Base-by-base conservation (phyloP, 495 filamentous ascomycete genomes). In the Aspergillus mulundensis region DNA sequence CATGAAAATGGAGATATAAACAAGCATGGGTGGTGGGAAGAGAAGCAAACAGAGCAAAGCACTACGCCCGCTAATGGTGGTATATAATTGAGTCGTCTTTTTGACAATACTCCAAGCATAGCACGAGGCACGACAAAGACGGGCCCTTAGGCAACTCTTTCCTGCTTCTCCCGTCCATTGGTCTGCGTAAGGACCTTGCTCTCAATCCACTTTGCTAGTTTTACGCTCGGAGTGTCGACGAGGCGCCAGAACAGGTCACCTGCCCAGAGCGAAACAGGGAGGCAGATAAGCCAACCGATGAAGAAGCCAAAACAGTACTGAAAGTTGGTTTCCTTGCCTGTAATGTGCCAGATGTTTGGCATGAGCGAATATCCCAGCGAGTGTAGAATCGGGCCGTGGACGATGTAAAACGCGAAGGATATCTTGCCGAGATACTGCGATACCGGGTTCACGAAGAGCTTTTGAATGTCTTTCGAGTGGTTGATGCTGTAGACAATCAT, bases 381-480 rank as follows among this genome's bases (percentile, higher is more conserved):
- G 48, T 73, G 74, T 2, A 84, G 70, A 18, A 84, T 76, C 2
- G 81, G 81, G 5, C 82, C 83, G 57, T 88, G 85, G 15, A 87
- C 79, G 40, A 88, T 75, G 53, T 88, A 88, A 16, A 88, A 79
- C 11, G 81, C 74, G 60, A 77, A 88, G 0, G 82, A 85, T 42
- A 88, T 76, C 21, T 79, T 76, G 38, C 83, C 84, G 14, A 83
- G 74, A 60, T 87, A 87, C 61, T 84, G 84, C 19, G 82, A 81
- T 0, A 86, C 43, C 0, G 70, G 64, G 39, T 78, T 77, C 42
- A 74, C 77, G 66, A 87, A 84, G 36, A 85, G 60, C 28, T 65
- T 67, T 55, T 81, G 77, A 54, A 86, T 70, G 14, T 76, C 73
- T 0, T 62, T 65, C 39, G 82, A 74, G 46, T 83, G 79, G 34